phyloP scores from a whole-genome alignment of 2,329 filamentous ascomycete genomes.

The Cucurbitaria berberidis region DNA sequence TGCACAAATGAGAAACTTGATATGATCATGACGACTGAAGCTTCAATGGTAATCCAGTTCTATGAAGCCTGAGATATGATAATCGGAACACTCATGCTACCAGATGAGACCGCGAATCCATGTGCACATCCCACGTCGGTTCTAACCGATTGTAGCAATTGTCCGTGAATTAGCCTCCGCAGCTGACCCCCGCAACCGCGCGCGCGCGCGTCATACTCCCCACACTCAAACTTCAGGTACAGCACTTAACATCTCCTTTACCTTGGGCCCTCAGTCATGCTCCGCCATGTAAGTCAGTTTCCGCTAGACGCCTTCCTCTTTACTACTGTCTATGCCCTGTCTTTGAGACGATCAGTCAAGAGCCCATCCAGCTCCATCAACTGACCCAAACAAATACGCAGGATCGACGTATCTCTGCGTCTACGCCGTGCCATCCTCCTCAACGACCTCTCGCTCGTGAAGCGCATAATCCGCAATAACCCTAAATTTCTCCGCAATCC shows the following conservation, averaged over 20 bases:
- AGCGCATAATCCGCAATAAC: conserved; percentile 77
- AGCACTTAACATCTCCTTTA: conserved; percentile 1
- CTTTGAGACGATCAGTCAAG: no score
- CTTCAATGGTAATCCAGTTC: no score
- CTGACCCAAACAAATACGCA: conserved; percentile 45
- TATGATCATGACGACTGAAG: background rate
- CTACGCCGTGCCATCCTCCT: conserved; percentile 81
- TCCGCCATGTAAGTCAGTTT: conserved; percentile 30
- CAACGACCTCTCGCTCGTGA: conserved; percentile 74
- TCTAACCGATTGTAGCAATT: conserved; percentile 31
- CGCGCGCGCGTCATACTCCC: conserved; percentile 11
- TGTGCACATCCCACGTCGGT: conserved; percentile 21
- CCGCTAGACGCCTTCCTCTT: no score
- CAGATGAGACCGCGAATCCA: conserved; percentile 11
- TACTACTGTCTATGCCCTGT: no score
- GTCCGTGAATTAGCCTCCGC: conserved; percentile 36
- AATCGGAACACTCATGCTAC: no score
- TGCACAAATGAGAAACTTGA: conserved; percentile 28
- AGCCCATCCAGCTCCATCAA: background rate
- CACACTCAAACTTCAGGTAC: conserved; percentile 8
- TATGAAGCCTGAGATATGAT: no score
- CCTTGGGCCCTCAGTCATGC: conserved; percentile 27
- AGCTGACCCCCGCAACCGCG: conserved; percentile 15
- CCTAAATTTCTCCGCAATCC: conserved; percentile 77
- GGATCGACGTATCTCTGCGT: conserved; percentile 78